A percentile compares a stretch with the other conserved stretches of the same genome.
Evolutionary conservation across 805 yeast species (phyloP).

Genomic region (Candida ulmi): DNA sequence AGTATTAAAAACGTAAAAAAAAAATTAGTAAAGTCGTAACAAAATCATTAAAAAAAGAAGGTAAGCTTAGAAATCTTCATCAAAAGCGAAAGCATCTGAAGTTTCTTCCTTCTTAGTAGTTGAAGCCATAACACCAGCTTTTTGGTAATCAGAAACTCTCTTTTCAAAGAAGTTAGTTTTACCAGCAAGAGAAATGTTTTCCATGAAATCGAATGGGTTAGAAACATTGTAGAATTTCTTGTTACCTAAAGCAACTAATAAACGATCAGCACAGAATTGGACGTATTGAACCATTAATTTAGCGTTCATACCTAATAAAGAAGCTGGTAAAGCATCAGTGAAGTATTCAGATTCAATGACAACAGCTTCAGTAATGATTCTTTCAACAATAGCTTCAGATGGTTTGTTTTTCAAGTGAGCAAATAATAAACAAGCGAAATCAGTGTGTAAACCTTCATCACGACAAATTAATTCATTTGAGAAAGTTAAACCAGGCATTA

Average conservation of each 20-base stretch:
- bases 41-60: constrained; percentile 4
- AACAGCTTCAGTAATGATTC: constrained; percentile 92
- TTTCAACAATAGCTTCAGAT: constrained; percentile 67
- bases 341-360: constrained; percentile 89
- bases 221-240: constrained; percentile 79
- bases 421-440: constrained; percentile 93
- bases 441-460: constrained; percentile 98
- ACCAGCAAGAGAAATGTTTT: constrained; percentile 96
- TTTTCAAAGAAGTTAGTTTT: constrained; percentile 98
- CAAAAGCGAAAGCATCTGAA: constrained; percentile 67
- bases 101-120: constrained; percentile 40
- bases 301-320: constrained; percentile 91
- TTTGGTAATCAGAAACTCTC: constrained; percentile 97
- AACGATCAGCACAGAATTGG: constrained; percentile 95
- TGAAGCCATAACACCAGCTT: constrained; percentile 97
- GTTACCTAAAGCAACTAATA: constrained; percentile 87
- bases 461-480: constrained; percentile 96
- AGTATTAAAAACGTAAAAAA: background rate
- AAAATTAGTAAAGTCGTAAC: constrained; percentile 1
- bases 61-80: constrained; percentile 77
- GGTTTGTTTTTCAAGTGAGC: constrained; percentile 92
- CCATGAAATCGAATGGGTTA: constrained; percentile 98
- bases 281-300: constrained; percentile 96
- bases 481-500: constrained; percentile 98
- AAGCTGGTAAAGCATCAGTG: constrained; percentile 91